Evolutionary conservation across 2,329 filamentous ascomycete species (phyloP).

Genomic region (Aureobasidium zeae): DNA sequence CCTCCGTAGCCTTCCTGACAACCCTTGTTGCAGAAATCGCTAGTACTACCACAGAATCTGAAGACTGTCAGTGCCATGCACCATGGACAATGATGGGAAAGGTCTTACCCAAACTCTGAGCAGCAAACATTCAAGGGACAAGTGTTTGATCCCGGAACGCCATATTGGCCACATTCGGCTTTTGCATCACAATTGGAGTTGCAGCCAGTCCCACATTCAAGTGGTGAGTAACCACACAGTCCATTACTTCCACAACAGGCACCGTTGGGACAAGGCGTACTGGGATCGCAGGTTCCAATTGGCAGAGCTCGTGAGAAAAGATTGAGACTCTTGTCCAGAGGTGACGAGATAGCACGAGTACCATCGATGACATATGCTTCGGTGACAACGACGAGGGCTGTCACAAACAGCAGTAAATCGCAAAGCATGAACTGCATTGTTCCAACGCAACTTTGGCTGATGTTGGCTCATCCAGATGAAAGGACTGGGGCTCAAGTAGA

Average conservation of each 20-base stretch:
- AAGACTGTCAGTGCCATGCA: neutral
- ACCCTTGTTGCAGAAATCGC: slow-evolving; percentile 17
- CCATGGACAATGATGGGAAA: neutral
- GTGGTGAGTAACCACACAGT: slow-evolving; percentile 13
- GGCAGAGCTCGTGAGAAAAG: neutral
- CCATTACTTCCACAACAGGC: slow-evolving; percentile 4
- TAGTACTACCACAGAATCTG: neutral
- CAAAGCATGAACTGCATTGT: too few relatives aligned
- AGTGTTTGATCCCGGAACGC: neutral
- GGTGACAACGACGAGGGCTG: too few relatives aligned
- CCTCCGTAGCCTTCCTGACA: slow-evolving; percentile 13
- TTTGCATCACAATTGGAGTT: slow-evolving; percentile 17
- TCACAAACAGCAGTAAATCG: too few relatives aligned
- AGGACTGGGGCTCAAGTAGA: too few relatives aligned
- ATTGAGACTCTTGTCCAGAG: neutral
- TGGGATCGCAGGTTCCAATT: slow-evolving; percentile 4
- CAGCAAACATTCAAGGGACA: slow-evolving; percentile 21
- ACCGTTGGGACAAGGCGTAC: slow-evolving; percentile 7
- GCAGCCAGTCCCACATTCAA: slow-evolving; percentile 16
- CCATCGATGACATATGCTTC: too few relatives aligned
- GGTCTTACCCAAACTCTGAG: slow-evolving; percentile 15
- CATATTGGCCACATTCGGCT: slow-evolving; percentile 18
- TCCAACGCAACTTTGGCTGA: too few relatives aligned
- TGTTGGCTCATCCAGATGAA: too few relatives aligned
- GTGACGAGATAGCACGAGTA: too few relatives aligned